Evolutionary conservation across 805 yeast genomes (phyloP).

Genomic region (Kurtzmaniella fragi): DNA sequence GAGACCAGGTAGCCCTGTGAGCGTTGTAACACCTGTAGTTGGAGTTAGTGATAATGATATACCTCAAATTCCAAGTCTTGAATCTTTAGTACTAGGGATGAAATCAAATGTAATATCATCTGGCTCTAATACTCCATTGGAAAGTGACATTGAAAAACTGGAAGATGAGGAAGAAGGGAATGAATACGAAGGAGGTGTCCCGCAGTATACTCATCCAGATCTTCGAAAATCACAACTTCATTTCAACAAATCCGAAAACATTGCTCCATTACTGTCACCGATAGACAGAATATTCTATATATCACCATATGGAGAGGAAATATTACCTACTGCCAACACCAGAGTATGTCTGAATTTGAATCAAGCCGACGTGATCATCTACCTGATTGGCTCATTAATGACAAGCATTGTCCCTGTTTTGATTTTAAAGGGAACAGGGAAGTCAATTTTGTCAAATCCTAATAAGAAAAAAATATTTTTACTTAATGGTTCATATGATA

Average conservation of each 20-base stretch:
- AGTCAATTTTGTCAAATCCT: slow-evolving; percentile 40
- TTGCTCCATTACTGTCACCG: slow-evolving; percentile 65
- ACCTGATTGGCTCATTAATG: slow-evolving; percentile 84
- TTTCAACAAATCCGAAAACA: slow-evolving; percentile 54
- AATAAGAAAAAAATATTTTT: slow-evolving; percentile 48
- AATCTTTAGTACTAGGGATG: background rate
- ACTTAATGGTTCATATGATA: slow-evolving; percentile 68
- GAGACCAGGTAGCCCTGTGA: slow-evolving; percentile 19
- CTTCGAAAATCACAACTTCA: slow-evolving; percentile 68
- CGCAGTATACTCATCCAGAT: slow-evolving; percentile 76
- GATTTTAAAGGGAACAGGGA: slow-evolving; percentile 67
- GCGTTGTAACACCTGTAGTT: slow-evolving; percentile 3
- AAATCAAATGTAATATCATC: slow-evolving; percentile 1
- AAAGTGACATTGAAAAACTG: background rate
- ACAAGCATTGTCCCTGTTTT: slow-evolving; percentile 82
- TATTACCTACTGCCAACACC: slow-evolving; percentile 66
- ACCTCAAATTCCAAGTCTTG: too few species aligned
- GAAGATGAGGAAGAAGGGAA: slow-evolving; percentile 20
- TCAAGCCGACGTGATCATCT: slow-evolving; percentile 53
- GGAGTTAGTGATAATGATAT: slow-evolving; percentile 1
- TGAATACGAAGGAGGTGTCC: slow-evolving; percentile 56
- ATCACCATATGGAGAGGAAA: slow-evolving; percentile 84
- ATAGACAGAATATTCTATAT: slow-evolving; percentile 71
- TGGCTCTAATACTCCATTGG: background rate
- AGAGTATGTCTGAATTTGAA: slow-evolving; percentile 51